Percentiles rank a stretch among this genome's conserved stretches.
Conservation (phyloP, 352 stramenopile genomes). For the Globisporangium ultimum region DNA sequence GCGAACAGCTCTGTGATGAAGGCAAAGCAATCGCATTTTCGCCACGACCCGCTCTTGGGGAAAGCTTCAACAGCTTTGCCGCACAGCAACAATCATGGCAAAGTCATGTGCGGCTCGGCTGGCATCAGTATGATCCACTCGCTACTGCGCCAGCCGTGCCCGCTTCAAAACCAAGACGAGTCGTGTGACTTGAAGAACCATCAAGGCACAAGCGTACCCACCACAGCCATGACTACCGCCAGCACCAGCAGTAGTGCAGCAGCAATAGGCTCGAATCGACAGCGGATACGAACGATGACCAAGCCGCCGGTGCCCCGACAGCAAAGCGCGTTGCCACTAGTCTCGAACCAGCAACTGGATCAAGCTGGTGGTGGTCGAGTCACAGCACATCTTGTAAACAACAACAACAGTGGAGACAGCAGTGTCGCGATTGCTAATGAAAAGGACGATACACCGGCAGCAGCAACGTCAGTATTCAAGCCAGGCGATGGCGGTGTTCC, state of each 20-base stretch:
- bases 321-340: neutral
- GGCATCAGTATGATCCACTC: slow-evolving; percentile 49
- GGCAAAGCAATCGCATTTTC: slow-evolving; percentile 7
- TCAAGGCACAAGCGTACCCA: no score
- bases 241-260: slow-evolving; percentile 5
- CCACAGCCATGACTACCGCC: no score
- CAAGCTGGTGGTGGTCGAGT: neutral
- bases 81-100: neutral
- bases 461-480: no score
- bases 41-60: neutral
- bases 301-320: slow-evolving; percentile 63
- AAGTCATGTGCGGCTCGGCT: slow-evolving; percentile 28
- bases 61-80: neutral
- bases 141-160: slow-evolving; percentile 23
- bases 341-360: slow-evolving; percentile 14
- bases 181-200: neutral
- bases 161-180: slow-evolving; percentile 14
- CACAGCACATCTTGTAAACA: neutral
- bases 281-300: slow-evolving; percentile 38
- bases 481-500: no score
- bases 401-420: neutral
- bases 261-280: slow-evolving; percentile 46
- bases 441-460: neutral
- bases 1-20: neutral
- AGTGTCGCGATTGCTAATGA: neutral